phyloP scores from a whole-genome alignment of 148 eudicot genomes.

The Hydrangea macrophylla region DNA sequence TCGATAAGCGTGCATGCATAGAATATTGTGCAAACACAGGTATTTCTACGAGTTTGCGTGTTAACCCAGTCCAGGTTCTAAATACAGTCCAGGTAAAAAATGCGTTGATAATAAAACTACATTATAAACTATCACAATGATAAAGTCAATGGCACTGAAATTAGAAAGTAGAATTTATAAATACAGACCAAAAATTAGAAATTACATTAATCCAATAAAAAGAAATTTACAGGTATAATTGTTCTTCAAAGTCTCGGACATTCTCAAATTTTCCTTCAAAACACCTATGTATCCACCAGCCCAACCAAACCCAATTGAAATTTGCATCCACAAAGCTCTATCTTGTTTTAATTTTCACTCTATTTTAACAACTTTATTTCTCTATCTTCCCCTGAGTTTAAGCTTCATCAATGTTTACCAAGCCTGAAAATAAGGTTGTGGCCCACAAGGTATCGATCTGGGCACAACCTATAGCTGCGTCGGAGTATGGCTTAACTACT shows the following conservation, averaged over 20 bases:
- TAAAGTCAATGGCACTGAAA: no score
- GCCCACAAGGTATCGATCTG: slow-evolving; percentile 21
- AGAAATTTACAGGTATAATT: no score
- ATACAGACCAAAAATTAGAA: no score
- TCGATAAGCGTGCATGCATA: no score
- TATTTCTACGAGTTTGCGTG: no score
- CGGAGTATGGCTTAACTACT: slow-evolving; percentile 17
- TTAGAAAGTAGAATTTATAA: no score
- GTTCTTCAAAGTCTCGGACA: background rate
- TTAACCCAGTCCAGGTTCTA: no score
- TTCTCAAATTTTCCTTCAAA: background rate
- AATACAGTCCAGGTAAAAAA: no score
- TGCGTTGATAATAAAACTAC: no score
- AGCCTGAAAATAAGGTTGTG: slow-evolving; percentile 12
- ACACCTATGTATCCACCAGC: background rate
- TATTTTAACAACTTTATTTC: background rate
- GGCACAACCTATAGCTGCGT: slow-evolving; percentile 26
- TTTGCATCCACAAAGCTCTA: background rate
- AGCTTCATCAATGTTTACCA: slow-evolving; percentile 6
- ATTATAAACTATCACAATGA: no score
- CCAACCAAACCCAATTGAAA: background rate
- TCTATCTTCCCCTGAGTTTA: background rate
- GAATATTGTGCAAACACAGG: no score
- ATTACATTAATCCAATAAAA: no score
- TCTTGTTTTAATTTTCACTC: background rate